Base-by-base conservation (phyloP, 208 protist species). In the Crithidia bombi region DNA sequence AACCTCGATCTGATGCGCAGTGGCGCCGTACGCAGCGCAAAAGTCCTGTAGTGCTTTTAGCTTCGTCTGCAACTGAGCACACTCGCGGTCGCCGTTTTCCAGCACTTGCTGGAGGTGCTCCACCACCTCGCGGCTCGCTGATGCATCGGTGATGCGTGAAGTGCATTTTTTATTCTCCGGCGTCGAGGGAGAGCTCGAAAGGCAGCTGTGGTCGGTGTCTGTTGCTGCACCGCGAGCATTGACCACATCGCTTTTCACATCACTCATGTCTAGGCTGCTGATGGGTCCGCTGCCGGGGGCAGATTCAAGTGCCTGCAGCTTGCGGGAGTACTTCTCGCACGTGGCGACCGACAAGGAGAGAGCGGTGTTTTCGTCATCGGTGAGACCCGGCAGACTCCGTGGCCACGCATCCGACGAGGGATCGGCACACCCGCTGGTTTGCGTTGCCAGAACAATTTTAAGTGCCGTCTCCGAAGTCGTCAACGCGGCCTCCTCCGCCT, bases 241-340 rank as follows among this genome's bases (percentile, higher is more conserved):
- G 49, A n/a, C 38, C 2, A 28, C 14, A 32, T 38, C 38, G 12
- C 36, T 25, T 0, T 19, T 17, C 0, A 47, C 23, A 1, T 64
- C 57, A 56, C 59, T 67, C 17, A 47, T 6, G 14, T 75, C 69
- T 11, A 47, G n/a, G 33, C 52, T 56, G 26, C 51, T 61, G n/a
- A 15, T 51, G 15, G 30, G 55, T 1, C 38, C 36, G 32, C 36
- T 0, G 2, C 19, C 7, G 11, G 12, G 7, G 15, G 33, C 47
- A 1, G 55, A 25, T 14, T 51, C 57, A 17, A 75, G 12, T 11
- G 28, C 39, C 32, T 70, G 39, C 33, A 57, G 51, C 61, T 82
- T 81, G 11, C 51, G 67, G 4, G 39, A 23, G 69, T 84, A 87
- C 75, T 84, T 87, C 44, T 84, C 70, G 30, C 57, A 67, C 38